Percentiles rank a stretch among this genome's conserved stretches.
phyloP scores from a whole-genome alignment of 169 alveolate genomes.

The Plasmodium malariae region DNA sequence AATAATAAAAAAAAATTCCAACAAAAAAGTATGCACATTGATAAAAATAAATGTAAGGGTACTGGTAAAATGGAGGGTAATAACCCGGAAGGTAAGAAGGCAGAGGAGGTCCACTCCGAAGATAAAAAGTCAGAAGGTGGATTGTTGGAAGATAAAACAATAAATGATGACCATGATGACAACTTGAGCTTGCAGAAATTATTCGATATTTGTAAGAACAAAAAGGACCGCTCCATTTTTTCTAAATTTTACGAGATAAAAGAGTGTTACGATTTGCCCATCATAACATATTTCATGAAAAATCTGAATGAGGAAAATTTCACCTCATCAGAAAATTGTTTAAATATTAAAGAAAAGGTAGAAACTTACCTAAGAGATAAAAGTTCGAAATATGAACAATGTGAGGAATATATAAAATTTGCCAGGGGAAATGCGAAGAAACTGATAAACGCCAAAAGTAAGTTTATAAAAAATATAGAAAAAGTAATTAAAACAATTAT shows the following conservation, averaged over 20 bases:
- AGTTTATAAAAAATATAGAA: slow-evolving; percentile 63
- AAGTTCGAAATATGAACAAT: slow-evolving; percentile 18
- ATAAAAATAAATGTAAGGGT: background rate
- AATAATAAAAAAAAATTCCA: background rate
- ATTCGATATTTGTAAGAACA: background rate
- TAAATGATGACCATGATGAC: background rate
- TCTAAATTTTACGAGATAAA: slow-evolving; percentile 33
- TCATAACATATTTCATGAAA: slow-evolving; percentile 12
- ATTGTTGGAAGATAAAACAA: background rate
- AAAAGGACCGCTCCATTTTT: slow-evolving; percentile 1
- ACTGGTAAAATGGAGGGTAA: background rate
- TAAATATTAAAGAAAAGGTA: slow-evolving; percentile 34
- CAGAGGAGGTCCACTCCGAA: background rate
- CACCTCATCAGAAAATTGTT: slow-evolving; percentile 24
- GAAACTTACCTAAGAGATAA: slow-evolving; percentile 34
- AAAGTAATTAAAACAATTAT: slow-evolving; percentile 70
- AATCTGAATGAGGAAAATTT: slow-evolving; percentile 10
- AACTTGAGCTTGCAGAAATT: slow-evolving; percentile 27
- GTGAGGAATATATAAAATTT: slow-evolving; percentile 20
- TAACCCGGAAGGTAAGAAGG: background rate
- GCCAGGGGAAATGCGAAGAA: slow-evolving; percentile 31
- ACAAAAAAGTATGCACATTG: background rate
- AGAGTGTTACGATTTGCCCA: background rate
- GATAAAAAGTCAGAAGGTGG: background rate
- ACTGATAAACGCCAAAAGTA: slow-evolving; percentile 45